Base-by-base conservation (phyloP, 208 protist genomes). In the Spongospora subterranea region DNA sequence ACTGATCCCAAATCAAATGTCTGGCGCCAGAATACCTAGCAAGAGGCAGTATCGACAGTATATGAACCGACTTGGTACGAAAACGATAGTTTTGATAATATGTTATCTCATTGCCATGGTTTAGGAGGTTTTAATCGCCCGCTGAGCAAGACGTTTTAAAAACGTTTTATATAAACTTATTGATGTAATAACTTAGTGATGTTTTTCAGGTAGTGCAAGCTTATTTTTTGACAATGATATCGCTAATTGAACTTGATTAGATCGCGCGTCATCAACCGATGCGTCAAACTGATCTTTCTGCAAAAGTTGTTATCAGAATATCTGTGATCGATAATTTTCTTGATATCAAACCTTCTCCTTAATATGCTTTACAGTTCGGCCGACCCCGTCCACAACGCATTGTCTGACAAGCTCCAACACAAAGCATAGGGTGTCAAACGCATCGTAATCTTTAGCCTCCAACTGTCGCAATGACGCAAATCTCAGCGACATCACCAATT, bases 31-130 rank as follows among this genome's bases (percentile, higher is more conserved):
- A 65, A n/a, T 89, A 20, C 32, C 38, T 32, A 89, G 88, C n/a
- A 89, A n/a, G n/a, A 32, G 88, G 13, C 29, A 89, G n/a, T 89
- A 89, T 45, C 32, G 88, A 45, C 88, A 89, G 54, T 89, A 89
- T n/a, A 89, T 89, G 88, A 89, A 89, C 88, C 88, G 88, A 1
- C 46, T 60, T 29, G 88, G 88, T 89, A 60, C n/a, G n/a, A n/a
- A n/a, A n/a, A n/a, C n/a, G n/a, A n/a, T n/a, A n/a, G n/a, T n/a
- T n/a, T n/a, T n/a, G n/a, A n/a, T n/a, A n/a, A n/a, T n/a, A n/a
- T n/a, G n/a, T n/a, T n/a, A n/a, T n/a, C n/a, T n/a, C n/a, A n/a
- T n/a, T 60, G 50, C 50, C 13, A 29, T 60, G 6, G 13, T 60
- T 6, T 24, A 60, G 50, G 50, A 29, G 50, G 50, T 6, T 60